These are phyloP conservation scores for Colletotrichum spaethianum DNA, from an alignment of 2,329 filamentous ascomycete species.

Conservation along the genomic window DNA sequence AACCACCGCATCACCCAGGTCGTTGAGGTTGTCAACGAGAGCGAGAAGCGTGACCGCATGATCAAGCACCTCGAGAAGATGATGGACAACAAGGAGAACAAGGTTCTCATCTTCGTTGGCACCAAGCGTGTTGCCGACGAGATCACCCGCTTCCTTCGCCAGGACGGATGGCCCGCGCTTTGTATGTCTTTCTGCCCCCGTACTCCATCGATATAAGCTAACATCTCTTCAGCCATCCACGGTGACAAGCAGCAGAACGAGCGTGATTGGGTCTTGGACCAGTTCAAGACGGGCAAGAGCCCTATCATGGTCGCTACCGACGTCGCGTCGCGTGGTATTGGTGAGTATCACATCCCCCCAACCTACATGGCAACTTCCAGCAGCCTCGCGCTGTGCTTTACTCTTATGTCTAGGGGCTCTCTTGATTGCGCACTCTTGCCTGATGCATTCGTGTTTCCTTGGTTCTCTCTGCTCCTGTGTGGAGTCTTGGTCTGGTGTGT, in stretches of 20 bases:
- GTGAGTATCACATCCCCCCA: conserved; percentile 82
- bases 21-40: conserved; percentile 94
- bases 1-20: conserved; percentile 99
- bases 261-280: conserved; percentile 98
- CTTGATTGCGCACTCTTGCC: conserved; percentile 92
- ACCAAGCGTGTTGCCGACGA: conserved; percentile 98
- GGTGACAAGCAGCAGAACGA: conserved; percentile 99
- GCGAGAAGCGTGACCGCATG: conserved; percentile 98
- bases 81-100: conserved; percentile 97
- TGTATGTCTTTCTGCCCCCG: conserved; percentile 75
- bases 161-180: conserved; percentile 97
- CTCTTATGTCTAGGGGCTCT: conserved; percentile 92
- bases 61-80: conserved; percentile 97
- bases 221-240: conserved; percentile 81
- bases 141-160: conserved; percentile 96
- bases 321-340: conserved; percentile 99
- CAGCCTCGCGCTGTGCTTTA: conserved; percentile 82
- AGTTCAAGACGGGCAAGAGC: conserved; percentile 99
- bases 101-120: conserved; percentile 93
- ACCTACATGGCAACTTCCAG: conserved; percentile 69
- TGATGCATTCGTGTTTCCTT: conserved; percentile 87
- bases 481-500: conserved; percentile 89
- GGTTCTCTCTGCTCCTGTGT: conserved; percentile 78
- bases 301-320: conserved; percentile 99
- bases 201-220: conserved; percentile 48